Evolutionary conservation across 352 stramenopile genomes (phyloP).

Genomic region (Globisporangium emineosum): DNA sequence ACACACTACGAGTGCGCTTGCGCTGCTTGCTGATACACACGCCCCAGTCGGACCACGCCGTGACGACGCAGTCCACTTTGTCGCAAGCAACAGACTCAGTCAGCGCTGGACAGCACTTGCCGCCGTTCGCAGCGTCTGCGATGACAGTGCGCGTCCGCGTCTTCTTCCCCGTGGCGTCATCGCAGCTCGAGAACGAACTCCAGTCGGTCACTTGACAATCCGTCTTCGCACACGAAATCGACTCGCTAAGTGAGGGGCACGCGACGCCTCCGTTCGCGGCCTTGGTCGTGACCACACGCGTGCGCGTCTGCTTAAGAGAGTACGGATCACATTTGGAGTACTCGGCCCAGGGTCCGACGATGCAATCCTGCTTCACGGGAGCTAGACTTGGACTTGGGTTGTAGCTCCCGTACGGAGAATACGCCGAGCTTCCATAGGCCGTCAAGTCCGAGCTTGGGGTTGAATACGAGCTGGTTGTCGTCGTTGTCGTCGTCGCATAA

Average conservation of each 20-base stretch:
- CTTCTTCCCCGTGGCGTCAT: conserved; percentile 29
- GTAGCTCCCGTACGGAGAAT: conserved; percentile 1
- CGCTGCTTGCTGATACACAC: conserved; percentile 34
- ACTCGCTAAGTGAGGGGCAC: conserved; percentile 31
- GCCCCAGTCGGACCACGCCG: conserved; percentile 38
- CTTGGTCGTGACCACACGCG: conserved; percentile 24
- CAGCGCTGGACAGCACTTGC: conserved; percentile 25
- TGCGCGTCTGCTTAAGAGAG: conserved; percentile 33
- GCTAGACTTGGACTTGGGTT: not conserved
- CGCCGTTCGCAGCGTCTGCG: conserved; percentile 32
- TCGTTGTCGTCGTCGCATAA: not conserved
- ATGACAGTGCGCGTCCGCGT: conserved; percentile 46
- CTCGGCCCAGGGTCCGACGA: conserved; percentile 30
- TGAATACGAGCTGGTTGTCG: not conserved
- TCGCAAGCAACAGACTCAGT: conserved; percentile 30
- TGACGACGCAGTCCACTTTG: conserved; percentile 42
- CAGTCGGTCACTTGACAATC: conserved; percentile 33
- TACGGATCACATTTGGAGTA: conserved; percentile 28
- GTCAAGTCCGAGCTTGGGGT: not conserved
- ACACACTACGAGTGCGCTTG: conserved; percentile 31
- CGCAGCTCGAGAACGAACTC: conserved; percentile 32
- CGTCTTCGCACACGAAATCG: conserved; percentile 21
- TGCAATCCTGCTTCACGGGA: conserved; percentile 22
- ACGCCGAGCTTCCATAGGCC: not conserved
- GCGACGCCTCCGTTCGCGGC: conserved; percentile 23